phyloP scores from a whole-genome alignment of 768 basidiomycete genomes.

The Paxillus ammoniavirescens region DNA sequence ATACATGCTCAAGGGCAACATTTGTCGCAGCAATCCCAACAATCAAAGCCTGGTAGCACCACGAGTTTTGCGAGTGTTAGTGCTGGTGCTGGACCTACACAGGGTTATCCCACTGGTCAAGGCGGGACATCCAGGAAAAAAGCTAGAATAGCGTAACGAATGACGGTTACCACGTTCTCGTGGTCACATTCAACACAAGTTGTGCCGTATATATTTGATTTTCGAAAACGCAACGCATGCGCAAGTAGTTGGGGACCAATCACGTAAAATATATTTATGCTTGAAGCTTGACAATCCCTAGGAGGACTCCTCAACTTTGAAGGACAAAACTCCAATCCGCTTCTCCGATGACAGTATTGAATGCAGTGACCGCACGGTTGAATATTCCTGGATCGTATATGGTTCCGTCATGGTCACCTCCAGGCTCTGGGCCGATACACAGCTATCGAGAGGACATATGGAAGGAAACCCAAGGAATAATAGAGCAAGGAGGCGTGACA shows the following conservation, averaged over 20 bases:
- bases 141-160: constrained; percentile 46
- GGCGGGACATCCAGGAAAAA: constrained; percentile 56
- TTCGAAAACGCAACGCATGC: neutral
- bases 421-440: neutral
- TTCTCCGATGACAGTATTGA: too few relatives aligned
- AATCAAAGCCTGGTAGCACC: constrained; percentile 55
- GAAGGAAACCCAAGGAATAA: neutral
- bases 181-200: too few relatives aligned
- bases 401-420: too few relatives aligned
- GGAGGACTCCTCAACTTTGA: too few relatives aligned
- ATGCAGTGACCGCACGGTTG: too few relatives aligned
- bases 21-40: constrained; percentile 27
- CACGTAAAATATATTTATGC: too few relatives aligned
- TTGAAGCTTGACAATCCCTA: too few relatives aligned
- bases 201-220: neutral
- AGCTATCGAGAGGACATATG: neutral
- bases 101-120: constrained; percentile 28
- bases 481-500: neutral
- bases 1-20: constrained; percentile 47
- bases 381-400: too few relatives aligned
- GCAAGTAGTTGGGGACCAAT: too few relatives aligned
- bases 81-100: constrained; percentile 44
- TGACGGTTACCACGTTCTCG: neutral
- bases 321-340: too few relatives aligned
- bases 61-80: constrained; percentile 64